Base-by-base conservation (phyloP, 2,329 filamentous ascomycete species). In the Scolecobasidium constrictum region DNA sequence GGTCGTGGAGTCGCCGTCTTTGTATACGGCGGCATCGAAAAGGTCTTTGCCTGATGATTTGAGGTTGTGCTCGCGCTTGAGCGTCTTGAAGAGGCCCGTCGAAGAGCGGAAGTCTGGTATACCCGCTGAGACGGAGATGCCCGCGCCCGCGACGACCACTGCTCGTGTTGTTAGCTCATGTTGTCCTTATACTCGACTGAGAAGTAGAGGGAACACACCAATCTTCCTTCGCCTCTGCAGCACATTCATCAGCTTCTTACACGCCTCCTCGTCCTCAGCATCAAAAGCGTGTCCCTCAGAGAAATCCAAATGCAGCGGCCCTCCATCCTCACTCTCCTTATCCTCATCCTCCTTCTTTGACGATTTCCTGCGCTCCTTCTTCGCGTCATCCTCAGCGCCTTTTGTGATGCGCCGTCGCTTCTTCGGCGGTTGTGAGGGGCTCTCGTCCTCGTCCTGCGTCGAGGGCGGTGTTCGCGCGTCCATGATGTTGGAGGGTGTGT, bases 11-110 rank as follows among this genome's bases (percentile, higher is more conserved):
- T 76, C 73, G 59, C 93, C 82, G 67, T 94, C 85, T 61, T 86
- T 88, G 68, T 98, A 98, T 42, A 98, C 92, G 5, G 90, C 94
- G 41, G 92, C 92, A 65, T 98, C 92, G 57, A 98, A 98, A 1
- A 98, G 74, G 51, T 94, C 81, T 63, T 96, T 95, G 41, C 92
- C 92, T 0, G 92, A 95, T 17, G 83, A 78, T 59, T 94, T 94
- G 48, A 95, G 71, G 52, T 92, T 93, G 63, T 95, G 86, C 57
- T 94, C 82, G 48, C 77, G 82, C 50, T 85, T 83, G 19, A 94
- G 71, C 15, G 83, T 84, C 46, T 80, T 83, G 64, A 98, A 98
- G 3, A 98, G 75, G 40, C 92, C 92, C 46, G 80, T 82, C 9
- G 85, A 81, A 4, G 92, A 98, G 50, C 92, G 86, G 56, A 98